Conservation (phyloP, 192 early-diverging fungal species). For the Linderina pennispora region DNA sequence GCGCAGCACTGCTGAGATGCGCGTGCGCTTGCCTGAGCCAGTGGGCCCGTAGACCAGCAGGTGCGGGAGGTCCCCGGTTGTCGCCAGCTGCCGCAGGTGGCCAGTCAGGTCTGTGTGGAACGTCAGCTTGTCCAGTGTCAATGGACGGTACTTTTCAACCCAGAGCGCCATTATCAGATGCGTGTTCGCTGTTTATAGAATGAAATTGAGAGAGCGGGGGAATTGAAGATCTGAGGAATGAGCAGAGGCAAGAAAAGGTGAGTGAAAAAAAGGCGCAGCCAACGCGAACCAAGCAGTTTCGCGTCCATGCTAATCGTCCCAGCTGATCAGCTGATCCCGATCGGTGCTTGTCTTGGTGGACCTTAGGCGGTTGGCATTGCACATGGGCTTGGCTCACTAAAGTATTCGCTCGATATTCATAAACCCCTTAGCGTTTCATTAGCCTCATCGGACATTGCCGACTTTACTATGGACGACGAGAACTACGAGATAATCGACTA, state of each 20-base stretch:
- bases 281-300: too few species aligned
- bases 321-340: too few species aligned
- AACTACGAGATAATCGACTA: constrained; percentile 72
- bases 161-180: constrained; percentile 80
- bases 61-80: constrained; percentile 86
- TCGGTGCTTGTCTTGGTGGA: too few species aligned
- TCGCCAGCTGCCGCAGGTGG: constrained; percentile 71
- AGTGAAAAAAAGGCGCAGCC: too few species aligned
- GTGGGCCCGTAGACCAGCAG: constrained; percentile 92
- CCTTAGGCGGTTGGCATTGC: too few species aligned
- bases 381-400: too few species aligned
- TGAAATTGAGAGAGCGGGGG: neutral
- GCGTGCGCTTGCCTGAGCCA: constrained; percentile 95
- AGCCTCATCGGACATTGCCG: too few species aligned
- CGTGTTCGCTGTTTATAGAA: too few species aligned
- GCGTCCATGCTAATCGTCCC: too few species aligned
- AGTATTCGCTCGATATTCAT: too few species aligned
- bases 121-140: constrained; percentile 72
- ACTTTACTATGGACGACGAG: constrained; percentile 48
- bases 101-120: constrained; percentile 71
- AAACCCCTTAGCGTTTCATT: too few species aligned
- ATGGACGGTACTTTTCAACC: constrained; percentile 93
- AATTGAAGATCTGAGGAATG: neutral
- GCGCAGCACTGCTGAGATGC: constrained; percentile 76
- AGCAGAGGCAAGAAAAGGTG: too few species aligned